Percentiles rank a stretch among this genome's conserved stretches.
Conservation (phyloP, 176 grass and related monocot genomes). For the Phyllostachys edulis region DNA sequence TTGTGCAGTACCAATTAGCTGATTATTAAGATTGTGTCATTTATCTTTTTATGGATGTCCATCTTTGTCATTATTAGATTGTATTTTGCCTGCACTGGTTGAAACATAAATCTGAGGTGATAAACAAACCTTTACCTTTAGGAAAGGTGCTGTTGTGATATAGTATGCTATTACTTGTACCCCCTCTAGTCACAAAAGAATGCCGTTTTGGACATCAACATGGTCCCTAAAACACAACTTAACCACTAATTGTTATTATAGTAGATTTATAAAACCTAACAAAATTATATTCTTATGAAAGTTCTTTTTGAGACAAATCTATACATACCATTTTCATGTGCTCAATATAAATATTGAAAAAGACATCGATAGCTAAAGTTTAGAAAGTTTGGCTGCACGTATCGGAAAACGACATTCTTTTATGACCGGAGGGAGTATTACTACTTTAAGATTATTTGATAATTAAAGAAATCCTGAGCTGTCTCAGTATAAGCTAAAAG, state of each 20-base stretch:
- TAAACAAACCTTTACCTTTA: neutral
- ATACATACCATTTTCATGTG: too few species aligned
- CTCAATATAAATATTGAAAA: too few species aligned
- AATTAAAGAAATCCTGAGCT: neutral
- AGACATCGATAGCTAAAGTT: too few species aligned
- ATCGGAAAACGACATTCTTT: too few species aligned
- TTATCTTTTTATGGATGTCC: constrained; percentile 8
- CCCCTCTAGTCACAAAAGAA: too few species aligned
- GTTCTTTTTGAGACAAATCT: too few species aligned
- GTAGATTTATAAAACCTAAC: too few species aligned
- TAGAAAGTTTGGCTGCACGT: too few species aligned
- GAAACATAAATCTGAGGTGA: constrained; percentile 11
- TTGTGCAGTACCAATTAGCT: constrained; percentile 5
- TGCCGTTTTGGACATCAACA: too few species aligned
- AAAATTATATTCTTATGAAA: too few species aligned
- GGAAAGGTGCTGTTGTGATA: neutral
- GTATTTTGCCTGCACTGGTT: neutral
- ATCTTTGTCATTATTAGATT: neutral
- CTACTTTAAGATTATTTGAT: neutral
- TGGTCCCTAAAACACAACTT: too few species aligned
- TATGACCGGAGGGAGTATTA: neutral
- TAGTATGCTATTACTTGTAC: neutral
- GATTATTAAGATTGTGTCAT: neutral
- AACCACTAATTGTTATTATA: too few species aligned
- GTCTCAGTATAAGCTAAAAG: neutral